phyloP scores from a whole-genome alignment of 176 grass and related monocot species.

The Pontederia crassipes region DNA sequence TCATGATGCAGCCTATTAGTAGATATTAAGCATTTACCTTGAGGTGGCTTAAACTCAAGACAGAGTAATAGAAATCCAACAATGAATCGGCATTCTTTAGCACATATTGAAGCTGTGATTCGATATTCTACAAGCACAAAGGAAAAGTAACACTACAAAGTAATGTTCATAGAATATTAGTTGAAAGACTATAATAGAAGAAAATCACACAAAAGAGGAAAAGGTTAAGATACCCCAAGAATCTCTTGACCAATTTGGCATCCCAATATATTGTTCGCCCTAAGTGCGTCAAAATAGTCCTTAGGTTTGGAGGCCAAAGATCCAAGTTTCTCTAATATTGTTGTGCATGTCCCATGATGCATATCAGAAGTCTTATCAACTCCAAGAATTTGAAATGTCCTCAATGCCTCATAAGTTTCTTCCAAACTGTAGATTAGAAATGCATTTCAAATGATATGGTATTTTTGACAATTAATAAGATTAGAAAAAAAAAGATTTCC shows the following conservation, averaged over 20 bases:
- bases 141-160: constrained; percentile 16
- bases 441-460: not conserved
- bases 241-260: constrained; percentile 27
- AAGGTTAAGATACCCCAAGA: constrained; percentile 32
- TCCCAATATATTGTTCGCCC: constrained; percentile 29
- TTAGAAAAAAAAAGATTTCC: not conserved
- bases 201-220: not conserved
- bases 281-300: constrained; percentile 52
- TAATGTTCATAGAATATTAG: not conserved
- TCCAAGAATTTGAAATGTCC: constrained; percentile 27
- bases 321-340: constrained; percentile 23
- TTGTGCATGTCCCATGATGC: constrained; percentile 14
- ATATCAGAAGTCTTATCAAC: constrained; percentile 13
- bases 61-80: constrained; percentile 67
- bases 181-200: not conserved
- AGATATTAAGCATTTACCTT: constrained; percentile 36
- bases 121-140: constrained; percentile 44
- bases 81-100: constrained; percentile 73
- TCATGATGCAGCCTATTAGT: not conserved
- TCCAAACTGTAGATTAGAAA: constrained; percentile 25
- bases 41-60: constrained; percentile 54
- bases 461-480: not conserved
- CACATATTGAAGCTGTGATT: constrained; percentile 39
- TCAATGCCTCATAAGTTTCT: constrained; percentile 36
- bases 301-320: constrained; percentile 26